phyloP scores from a whole-genome alignment of 768 basidiomycete species.

The Panaeolus cyanescens region DNA sequence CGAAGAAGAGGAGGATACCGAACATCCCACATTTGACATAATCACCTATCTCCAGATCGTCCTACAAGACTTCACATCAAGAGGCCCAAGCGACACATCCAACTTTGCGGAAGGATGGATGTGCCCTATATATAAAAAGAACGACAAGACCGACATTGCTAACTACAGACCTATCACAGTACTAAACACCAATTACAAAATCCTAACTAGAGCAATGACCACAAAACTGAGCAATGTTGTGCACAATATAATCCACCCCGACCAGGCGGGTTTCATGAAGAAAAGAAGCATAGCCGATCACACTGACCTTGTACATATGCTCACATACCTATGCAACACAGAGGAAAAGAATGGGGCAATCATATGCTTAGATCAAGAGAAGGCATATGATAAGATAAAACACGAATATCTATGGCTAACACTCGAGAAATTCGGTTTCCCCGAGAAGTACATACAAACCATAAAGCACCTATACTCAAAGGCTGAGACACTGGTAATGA shows the following conservation, averaged over 20 bases:
- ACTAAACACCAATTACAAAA: conserved; percentile 33
- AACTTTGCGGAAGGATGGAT: conserved; percentile 35
- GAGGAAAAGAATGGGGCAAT: conserved; percentile 26
- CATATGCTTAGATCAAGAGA: conserved; percentile 37
- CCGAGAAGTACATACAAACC: conserved; percentile 26
- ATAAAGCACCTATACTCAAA: conserved; percentile 27
- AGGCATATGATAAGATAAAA: conserved; percentile 26
- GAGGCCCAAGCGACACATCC: conserved; percentile 14
- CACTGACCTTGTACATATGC: conserved; percentile 22
- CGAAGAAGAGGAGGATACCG: not conserved
- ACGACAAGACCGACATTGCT: conserved; percentile 25
- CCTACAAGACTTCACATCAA: conserved; percentile 26
- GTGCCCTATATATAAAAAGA: conserved; percentile 46
- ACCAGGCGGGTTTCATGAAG: conserved; percentile 40
- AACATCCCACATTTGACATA: conserved; percentile 13
- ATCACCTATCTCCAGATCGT: conserved; percentile 8
- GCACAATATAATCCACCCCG: conserved; percentile 22
- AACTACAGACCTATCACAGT: conserved; percentile 40
- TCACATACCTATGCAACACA: conserved; percentile 24
- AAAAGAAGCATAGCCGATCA: conserved; percentile 32
- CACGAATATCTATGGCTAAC: conserved; percentile 22
- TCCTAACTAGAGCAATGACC: conserved; percentile 26
- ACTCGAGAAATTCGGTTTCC: conserved; percentile 23
- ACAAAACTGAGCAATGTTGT: conserved; percentile 14
- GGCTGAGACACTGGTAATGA: conserved; percentile 27